Conservation (phyloP, 2,329 filamentous ascomycete species). For the Fonsecaea monophora region DNA sequence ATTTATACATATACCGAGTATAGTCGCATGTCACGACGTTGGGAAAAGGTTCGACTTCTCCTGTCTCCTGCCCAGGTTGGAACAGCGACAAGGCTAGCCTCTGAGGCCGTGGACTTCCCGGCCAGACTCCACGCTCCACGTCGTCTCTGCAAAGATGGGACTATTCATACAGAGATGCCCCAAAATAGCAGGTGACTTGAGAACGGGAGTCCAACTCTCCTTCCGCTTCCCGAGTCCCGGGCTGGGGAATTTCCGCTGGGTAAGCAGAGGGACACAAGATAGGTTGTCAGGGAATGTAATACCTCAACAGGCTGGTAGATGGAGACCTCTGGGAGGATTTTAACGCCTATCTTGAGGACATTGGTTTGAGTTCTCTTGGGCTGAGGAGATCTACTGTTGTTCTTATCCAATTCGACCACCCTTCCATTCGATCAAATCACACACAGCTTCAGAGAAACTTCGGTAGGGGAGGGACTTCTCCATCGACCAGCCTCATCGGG, state of each 20-base stretch:
- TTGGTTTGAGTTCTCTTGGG: not conserved
- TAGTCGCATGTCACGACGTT: conserved; percentile 16
- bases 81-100: conserved; percentile 14
- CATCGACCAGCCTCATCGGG: conserved; percentile 31
- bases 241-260: not conserved
- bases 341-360: not conserved
- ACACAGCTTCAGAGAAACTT: not conserved
- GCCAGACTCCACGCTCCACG: not conserved
- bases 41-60: conserved; percentile 18
- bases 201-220: conserved; percentile 1
- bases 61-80: conserved; percentile 20
- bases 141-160: not conserved
- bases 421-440: not conserved
- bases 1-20: conserved; percentile 1
- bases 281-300: conserved; percentile 4
- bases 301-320: conserved; percentile 29
- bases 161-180: not conserved
- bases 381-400: not conserved
- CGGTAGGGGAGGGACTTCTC: conserved; percentile 20
- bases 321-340: conserved; percentile 15
- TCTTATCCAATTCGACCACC: not conserved
- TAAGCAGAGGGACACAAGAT: not conserved
- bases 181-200: conserved; percentile 26
- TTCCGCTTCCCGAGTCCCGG: not conserved
- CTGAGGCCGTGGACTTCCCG: not conserved